Base-by-base conservation (phyloP, 176 grass and related monocot species). In the Pontederia paniculata region DNA sequence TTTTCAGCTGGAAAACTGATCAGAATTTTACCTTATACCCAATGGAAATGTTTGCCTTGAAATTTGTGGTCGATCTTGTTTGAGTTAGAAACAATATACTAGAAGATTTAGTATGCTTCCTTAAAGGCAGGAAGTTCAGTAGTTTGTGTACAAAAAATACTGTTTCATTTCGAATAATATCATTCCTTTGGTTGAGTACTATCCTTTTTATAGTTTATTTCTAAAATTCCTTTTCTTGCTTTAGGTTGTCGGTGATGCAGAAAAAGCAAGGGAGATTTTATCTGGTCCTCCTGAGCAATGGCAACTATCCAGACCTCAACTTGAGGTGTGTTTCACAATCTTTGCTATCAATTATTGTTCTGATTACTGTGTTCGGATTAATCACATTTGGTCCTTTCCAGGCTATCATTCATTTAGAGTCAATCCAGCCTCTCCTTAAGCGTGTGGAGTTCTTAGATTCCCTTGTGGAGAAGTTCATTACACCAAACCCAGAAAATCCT, bases 391-490 rank as follows among this genome's bases (percentile, higher is more conserved):
- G 48, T 4, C 28, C 5, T 50, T 22, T 83, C 22, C 77, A 98
- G 93, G 93, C 83, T 74, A 50, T 88, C 22, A 88, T 98, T 17
- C 81, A 88, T 77, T 56, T 98, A 4, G 93, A 98, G 67, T 91
- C 86, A 0, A 84, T 98, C 12, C 72, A 81, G 57, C 83, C 80
- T 44, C 80, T 61, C 55, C 72, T 81, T 65, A 98, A 91, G 70
- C 77, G 58, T 41, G 72, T 80, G 67, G 77, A 88, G 23, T 80
- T 71, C 73, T 76, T 98, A 55, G 86, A 91, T 84, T 88, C 80
- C 58, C 67, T 98, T 25, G 93, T 98, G 9, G 93, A 91, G 57
- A 91, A 80, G 72, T 98, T 84, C 62, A 66, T 98, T 65, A 71
- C 70, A 42, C 66, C 75, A 18, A 81, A 84, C 21, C 49, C 65